These are phyloP conservation scores for Juncus inflexus DNA, from an alignment of 176 grass and related monocot genomes.

Conservation along the genomic window DNA sequence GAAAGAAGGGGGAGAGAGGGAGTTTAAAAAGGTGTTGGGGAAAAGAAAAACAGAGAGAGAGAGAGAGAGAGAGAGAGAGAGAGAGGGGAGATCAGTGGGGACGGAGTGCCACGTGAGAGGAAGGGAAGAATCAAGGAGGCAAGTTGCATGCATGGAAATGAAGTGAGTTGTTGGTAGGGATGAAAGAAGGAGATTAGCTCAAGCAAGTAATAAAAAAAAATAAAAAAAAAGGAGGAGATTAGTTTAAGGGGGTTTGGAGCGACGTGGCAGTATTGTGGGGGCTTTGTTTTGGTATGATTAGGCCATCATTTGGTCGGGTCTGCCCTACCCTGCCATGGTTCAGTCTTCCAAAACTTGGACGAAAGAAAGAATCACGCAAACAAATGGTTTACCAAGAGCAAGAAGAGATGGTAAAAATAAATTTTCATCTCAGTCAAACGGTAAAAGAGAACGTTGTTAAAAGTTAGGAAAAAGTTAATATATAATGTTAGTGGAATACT, in stretches of 20 bases:
- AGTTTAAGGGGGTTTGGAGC: background rate
- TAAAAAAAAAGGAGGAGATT: background rate
- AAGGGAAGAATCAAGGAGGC: background rate
- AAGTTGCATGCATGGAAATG: constrained; percentile 4
- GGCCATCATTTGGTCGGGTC: constrained; percentile 27
- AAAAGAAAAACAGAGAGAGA: background rate
- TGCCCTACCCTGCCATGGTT: constrained; percentile 11
- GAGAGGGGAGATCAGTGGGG: constrained; percentile 23
- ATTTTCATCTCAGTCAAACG: too few species aligned
- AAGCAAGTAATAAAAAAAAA: too few species aligned
- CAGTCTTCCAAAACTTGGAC: constrained; percentile 24
- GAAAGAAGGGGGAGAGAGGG: constrained; percentile 15
- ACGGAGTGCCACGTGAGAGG: constrained; percentile 24
- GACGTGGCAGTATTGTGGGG: constrained; percentile 8
- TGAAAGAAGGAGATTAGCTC: background rate
- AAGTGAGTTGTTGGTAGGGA: constrained; percentile 1
- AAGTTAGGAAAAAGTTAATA: too few species aligned
- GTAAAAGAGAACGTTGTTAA: too few species aligned
- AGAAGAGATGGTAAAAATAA: too few species aligned
- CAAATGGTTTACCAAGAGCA: too few species aligned
- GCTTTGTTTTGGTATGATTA: constrained; percentile 19
- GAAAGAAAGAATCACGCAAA: background rate
- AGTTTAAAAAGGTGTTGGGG: constrained; percentile 34
- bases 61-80: constrained; percentile 17
- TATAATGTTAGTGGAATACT: too few species aligned